phyloP scores from a whole-genome alignment of 352 stramenopile genomes.

The Discostella stelligera region DNA sequence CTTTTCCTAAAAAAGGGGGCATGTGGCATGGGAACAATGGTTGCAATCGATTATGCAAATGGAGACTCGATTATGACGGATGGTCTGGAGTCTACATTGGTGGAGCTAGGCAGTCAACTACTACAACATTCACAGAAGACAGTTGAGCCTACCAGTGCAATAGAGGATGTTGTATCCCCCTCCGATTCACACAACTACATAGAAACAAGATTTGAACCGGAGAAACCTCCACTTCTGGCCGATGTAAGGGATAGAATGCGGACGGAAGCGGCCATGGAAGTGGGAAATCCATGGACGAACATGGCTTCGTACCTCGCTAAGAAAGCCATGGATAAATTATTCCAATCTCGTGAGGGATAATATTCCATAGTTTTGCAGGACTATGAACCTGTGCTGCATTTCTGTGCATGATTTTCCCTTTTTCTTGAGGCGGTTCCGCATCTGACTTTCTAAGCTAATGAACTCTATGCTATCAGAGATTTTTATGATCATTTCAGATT shows the following conservation, averaged over 20 bases:
- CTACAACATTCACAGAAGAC: background rate
- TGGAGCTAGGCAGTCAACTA: slow-evolving; percentile 35
- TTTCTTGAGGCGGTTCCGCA: no score
- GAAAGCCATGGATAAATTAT: slow-evolving; percentile 56
- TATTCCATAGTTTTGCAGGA: no score
- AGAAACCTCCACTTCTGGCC: slow-evolving; percentile 16
- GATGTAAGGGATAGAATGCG: slow-evolving; percentile 56
- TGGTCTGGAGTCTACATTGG: slow-evolving; percentile 46
- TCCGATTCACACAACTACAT: background rate
- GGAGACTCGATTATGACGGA: slow-evolving; percentile 48
- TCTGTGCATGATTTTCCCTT: no score
- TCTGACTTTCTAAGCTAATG: no score
- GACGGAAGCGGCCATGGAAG: slow-evolving; percentile 22
- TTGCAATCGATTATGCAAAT: slow-evolving; percentile 65
- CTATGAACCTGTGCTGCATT: no score
- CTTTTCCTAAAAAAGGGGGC: slow-evolving; percentile 21
- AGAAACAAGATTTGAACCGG: slow-evolving; percentile 3
- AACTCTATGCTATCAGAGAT: no score
- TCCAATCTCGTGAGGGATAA: no score
- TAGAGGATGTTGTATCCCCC: background rate
- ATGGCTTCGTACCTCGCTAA: slow-evolving; percentile 47
- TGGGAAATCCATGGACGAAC: slow-evolving; percentile 56
- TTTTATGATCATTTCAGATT: no score
- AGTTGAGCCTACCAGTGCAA: background rate
- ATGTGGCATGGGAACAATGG: slow-evolving; percentile 62